A percentile compares a stretch with the other conserved stretches of the same genome.
phyloP scores from a whole-genome alignment of 2,329 filamentous ascomycete species.

The Calonectria fujianensis region DNA sequence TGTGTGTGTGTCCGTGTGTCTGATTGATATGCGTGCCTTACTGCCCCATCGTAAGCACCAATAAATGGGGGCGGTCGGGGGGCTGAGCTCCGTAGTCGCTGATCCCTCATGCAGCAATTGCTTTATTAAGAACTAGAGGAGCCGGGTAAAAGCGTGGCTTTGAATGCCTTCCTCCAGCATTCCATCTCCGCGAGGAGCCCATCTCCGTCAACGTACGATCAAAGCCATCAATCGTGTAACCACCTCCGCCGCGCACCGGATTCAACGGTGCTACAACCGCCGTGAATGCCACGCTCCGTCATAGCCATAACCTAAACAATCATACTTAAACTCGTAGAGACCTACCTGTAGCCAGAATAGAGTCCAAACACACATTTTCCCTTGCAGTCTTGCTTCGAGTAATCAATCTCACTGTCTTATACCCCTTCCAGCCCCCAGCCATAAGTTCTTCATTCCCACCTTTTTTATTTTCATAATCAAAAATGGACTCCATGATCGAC shows the following conservation, averaged over 20 bases:
- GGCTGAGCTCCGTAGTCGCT: constrained; percentile 18
- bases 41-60: constrained; percentile 13
- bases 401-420: background rate
- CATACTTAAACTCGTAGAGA: constrained; percentile 7
- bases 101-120: constrained; percentile 12
- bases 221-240: constrained; percentile 12
- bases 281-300: background rate
- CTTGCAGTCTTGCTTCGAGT: background rate
- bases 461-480: background rate
- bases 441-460: background rate
- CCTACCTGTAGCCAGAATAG: constrained; percentile 18
- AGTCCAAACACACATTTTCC: background rate
- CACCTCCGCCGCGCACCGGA: constrained; percentile 34
- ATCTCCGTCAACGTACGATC: constrained; percentile 21
- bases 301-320: background rate
- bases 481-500: constrained; percentile 32
- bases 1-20: background rate
- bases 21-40: background rate
- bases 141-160: constrained; percentile 12
- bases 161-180: constrained; percentile 16
- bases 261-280: background rate
- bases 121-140: constrained; percentile 18
- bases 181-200: constrained; percentile 35
- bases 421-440: constrained; percentile 1
- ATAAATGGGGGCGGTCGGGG: constrained; percentile 1